Evolutionary conservation across 108 stramenopile species (phyloP).

Genomic region (Cyclotella baltica): DNA sequence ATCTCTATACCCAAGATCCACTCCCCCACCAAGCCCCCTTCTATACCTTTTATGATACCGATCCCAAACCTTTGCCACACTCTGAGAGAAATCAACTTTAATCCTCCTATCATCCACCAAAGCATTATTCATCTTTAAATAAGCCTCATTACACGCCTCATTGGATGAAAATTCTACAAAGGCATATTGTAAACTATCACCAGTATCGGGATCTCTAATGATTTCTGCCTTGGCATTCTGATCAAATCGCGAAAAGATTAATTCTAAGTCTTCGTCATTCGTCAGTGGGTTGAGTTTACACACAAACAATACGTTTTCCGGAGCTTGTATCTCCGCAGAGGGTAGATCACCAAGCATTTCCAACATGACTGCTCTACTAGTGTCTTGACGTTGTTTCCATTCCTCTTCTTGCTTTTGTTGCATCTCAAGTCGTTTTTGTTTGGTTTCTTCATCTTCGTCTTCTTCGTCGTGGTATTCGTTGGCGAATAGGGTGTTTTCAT

Average conservation of each 20-base stretch:
- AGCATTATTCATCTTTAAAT: slow-evolving; percentile 99
- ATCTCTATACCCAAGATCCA: slow-evolving; percentile 47
- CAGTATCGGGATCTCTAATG: slow-evolving; percentile 94
- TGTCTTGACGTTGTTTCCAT: slow-evolving; percentile 43
- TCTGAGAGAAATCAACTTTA: slow-evolving; percentile 98
- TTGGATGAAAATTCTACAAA: slow-evolving; percentile 95
- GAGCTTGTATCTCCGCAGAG: slow-evolving; percentile 86
- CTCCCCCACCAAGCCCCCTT: slow-evolving; percentile 46
- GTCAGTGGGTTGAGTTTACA: slow-evolving; percentile 99
- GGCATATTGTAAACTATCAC: slow-evolving; percentile 95
- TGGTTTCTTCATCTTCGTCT: slow-evolving; percentile 47
- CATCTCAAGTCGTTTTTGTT: slow-evolving; percentile 39
- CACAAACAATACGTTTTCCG: slow-evolving; percentile 98
- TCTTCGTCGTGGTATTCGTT: slow-evolving; percentile 48
- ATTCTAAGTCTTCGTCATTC: slow-evolving; percentile 96
- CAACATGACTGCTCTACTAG: slow-evolving; percentile 92
- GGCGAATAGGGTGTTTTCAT: slow-evolving; percentile 60
- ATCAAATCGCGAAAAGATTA: slow-evolving; percentile 96
- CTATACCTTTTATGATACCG: slow-evolving; percentile 56
- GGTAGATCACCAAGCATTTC: slow-evolving; percentile 98
- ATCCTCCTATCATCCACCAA: slow-evolving; percentile 98
- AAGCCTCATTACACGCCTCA: slow-evolving; percentile 93
- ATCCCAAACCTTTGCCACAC: slow-evolving; percentile 96
- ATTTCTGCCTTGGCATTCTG: slow-evolving; percentile 90
- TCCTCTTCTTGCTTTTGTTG: slow-evolving; percentile 80